phyloP scores from a whole-genome alignment of 768 basidiomycete genomes.

The Lenzites betulinus region DNA sequence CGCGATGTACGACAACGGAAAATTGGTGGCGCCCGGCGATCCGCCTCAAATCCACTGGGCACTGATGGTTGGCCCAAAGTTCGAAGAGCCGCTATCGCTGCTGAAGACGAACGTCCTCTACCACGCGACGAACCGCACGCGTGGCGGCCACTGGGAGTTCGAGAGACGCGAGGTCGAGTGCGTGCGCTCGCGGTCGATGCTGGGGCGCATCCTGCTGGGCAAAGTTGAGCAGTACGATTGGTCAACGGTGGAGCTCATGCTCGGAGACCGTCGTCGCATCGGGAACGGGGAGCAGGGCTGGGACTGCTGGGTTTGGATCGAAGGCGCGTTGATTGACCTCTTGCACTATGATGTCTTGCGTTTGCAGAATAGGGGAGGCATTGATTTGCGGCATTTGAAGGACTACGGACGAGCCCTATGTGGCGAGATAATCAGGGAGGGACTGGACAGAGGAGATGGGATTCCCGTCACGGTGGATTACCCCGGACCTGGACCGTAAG shows the following conservation, averaged over 20 bases:
- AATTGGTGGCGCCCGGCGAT: neutral
- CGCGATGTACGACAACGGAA: conserved; percentile 13
- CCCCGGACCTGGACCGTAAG: conserved; percentile 10
- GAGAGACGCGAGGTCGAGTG: conserved; percentile 16
- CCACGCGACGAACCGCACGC: conserved; percentile 18
- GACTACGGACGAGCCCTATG: conserved; percentile 8
- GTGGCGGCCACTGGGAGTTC: conserved; percentile 10
- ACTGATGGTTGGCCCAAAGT: conserved; percentile 14
- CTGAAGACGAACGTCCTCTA: conserved; percentile 7
- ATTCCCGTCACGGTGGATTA: conserved; percentile 12
- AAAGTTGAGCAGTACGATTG: conserved; percentile 6
- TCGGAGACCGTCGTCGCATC: conserved; percentile 5
- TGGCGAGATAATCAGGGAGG: conserved; percentile 1
- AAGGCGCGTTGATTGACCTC: conserved; percentile 14
- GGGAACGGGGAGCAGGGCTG: conserved; percentile 3
- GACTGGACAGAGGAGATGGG: conserved; percentile 4
- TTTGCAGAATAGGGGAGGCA: neutral
- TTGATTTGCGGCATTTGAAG: conserved; percentile 9
- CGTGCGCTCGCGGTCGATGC: conserved; percentile 20
- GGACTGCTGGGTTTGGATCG: conserved; percentile 20
- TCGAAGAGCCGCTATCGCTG: conserved; percentile 10
- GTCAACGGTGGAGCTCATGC: neutral
- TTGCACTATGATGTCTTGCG: neutral
- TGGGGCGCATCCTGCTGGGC: conserved; percentile 17
- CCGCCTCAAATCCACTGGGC: conserved; percentile 17